Base-by-base conservation (phyloP, 306 rosid species). In the Cucurbita argyrosperma region DNA sequence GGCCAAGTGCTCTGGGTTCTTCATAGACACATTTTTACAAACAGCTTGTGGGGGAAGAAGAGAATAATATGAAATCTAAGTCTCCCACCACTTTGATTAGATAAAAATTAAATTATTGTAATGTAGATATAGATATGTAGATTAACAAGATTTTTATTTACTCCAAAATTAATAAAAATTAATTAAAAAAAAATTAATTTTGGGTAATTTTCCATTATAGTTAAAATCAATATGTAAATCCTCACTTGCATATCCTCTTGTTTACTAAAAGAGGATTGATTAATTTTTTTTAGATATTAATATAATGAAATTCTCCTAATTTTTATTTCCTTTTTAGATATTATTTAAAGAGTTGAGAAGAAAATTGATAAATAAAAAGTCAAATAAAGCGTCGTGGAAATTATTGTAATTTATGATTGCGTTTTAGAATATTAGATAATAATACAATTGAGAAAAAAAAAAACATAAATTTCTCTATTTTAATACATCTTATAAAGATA, bases 61-160 rank as follows among this genome's bases (percentile, higher is more conserved):
- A 26, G 39, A 26, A 69, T 69, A 46, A 46, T 69, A 49, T 26
- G 8, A 46, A 47, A 69, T 49, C 43, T 13, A 14, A 46, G 4
- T 49, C 58, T 49, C 57, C 74, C 46, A 9, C 23, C 9, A 12
- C 52, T 49, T 46, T 23, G 18, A 40, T 63, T 63, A 63, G 16
- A 45, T 64, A 43, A 65, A 47, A 68, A 47, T 47, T 7, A 46
- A 66, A 49, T 70, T 70, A 70, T 26, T 70, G 30, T 49, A 49
- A 50, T 51, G 74, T 70, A 51, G 74, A 70, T 70, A 70, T 40
- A 40, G 14, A 64, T 64, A 62, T 26, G 74, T 70, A 70, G 74
- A 70, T 70, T 70, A 7, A 70, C 74, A 70, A 70, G 2, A 69
- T 49, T 69, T 61, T 26, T 47, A 49, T 70, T 35, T 59, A 70